Conservation (phyloP, 2,329 filamentous ascomycete species). For the Beauveria caledonica region DNA sequence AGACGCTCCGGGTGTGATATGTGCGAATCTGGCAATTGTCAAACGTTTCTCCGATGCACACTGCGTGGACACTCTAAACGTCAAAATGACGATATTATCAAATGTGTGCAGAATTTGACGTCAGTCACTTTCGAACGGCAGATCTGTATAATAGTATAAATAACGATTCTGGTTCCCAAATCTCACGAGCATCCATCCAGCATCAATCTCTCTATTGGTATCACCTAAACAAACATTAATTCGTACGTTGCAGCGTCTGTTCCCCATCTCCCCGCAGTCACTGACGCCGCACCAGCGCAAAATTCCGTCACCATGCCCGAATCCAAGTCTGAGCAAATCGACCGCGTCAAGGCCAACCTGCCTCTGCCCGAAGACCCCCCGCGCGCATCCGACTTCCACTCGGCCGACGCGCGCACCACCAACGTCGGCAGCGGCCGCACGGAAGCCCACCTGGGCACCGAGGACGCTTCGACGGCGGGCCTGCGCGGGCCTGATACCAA, state of each 20-base stretch:
- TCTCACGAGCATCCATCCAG: neutral
- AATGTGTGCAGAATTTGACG: neutral
- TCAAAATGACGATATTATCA: neutral
- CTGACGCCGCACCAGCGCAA: neutral
- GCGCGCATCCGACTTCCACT: conserved; percentile 70
- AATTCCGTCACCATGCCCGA: conserved; percentile 27
- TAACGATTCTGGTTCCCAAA: neutral
- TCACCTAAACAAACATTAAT: neutral
- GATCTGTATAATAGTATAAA: neutral
- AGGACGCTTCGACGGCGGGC: conserved; percentile 39
- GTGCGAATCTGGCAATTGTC: neutral
- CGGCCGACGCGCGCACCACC: conserved; percentile 57
- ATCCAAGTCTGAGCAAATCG: conserved; percentile 57
- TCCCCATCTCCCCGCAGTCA: no score
- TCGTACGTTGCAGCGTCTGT: no score
- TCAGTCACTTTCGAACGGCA: neutral
- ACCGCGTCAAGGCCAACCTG: conserved; percentile 61
- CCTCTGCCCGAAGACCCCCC: conserved; percentile 74
- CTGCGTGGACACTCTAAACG: neutral
- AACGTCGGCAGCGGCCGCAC: conserved; percentile 59
- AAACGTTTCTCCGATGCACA: neutral
- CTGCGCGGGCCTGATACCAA: conserved; percentile 53
- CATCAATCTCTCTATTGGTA: no score
- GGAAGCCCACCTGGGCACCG: conserved; percentile 44
- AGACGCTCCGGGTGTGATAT: neutral